phyloP scores from a whole-genome alignment of 1,284 basidiomycete genomes.

The Leccinum subfulvum region DNA sequence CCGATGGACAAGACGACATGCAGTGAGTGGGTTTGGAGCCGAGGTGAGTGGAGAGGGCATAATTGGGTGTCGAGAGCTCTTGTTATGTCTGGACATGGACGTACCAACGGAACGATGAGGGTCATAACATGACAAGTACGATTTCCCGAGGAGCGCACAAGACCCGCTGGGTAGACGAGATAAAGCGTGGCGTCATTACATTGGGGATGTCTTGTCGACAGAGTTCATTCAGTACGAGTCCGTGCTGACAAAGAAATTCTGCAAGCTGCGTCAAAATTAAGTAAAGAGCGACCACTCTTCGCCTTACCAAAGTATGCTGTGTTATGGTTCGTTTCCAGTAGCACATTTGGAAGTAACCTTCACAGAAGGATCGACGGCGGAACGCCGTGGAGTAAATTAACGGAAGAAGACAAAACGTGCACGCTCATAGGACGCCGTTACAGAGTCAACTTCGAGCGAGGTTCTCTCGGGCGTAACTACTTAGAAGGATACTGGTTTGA shows the following conservation, averaged over 20 bases:
- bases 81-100: constrained; percentile 5
- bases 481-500: not conserved
- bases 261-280: not conserved
- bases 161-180: not conserved
- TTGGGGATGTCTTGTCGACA: not conserved
- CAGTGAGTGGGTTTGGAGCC: not conserved
- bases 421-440: not conserved
- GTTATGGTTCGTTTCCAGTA: not conserved
- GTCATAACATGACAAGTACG: not conserved
- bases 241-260: not conserved
- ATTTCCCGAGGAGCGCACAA: constrained; percentile 6
- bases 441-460: not conserved
- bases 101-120: not conserved
- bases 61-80: not conserved
- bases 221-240: not conserved
- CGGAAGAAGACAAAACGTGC: not conserved
- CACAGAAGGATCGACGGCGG: not conserved
- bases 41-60: not conserved
- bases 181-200: not conserved
- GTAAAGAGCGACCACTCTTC: not conserved
- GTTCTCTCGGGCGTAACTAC: not conserved
- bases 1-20: constrained; percentile 11
- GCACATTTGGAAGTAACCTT: not conserved
- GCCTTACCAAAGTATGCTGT: constrained; percentile 6
- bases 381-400: not conserved